Base-by-base conservation (phyloP, 305 asterid species). In the Fraxinus latifolia region DNA sequence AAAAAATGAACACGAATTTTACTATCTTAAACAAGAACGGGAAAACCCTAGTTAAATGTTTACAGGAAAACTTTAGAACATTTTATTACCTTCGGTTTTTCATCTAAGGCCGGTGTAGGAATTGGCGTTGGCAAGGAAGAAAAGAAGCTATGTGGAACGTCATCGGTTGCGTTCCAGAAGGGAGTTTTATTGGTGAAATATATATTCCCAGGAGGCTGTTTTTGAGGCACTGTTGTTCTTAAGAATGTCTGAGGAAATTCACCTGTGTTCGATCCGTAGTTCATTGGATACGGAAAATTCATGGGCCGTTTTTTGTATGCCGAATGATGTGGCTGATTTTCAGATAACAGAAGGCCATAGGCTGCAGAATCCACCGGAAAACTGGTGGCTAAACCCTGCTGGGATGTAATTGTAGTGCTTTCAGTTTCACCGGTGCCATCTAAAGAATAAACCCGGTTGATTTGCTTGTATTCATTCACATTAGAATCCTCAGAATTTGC, bases 111-210 rank as follows among this genome's bases (percentile, higher is more conserved):
- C 4, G 96, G 89, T 0, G 37, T 29, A 3, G 93, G 86, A 44
- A 87, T 84, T 82, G 87, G 94, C 12, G 83, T 75, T 53, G 87
- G 94, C 1, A 89, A 50, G 0, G 92, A 80, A 53, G 97, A 92
- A 70, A 94, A 86, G 81, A 92, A 93, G 81, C 88, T 85, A 0
- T 94, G 86, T 29, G 92, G 89, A 60, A 84, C 84, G 12, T 90
- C 91, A 19, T 77, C 73, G 4, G 96, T 82, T 2, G 99, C 93
- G 72, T 87, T 95, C 99, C 98, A 94, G 82, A 91, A 93, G 0
- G 96, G 93, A 2, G 96, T 88, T 79, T 91, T 91, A 80, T 94
- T 93, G 7, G 95, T 85, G 86, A 93, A 92, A 83, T 95, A 97
- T 83, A 93, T 85, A 80, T 91, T 68, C 4, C 8, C 37, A 29